A percentile compares a stretch with the other conserved stretches of the same genome.
These are phyloP conservation scores for Lathyrus aphaca DNA, from an alignment of 306 rosid species.

Conservation along the genomic window DNA sequence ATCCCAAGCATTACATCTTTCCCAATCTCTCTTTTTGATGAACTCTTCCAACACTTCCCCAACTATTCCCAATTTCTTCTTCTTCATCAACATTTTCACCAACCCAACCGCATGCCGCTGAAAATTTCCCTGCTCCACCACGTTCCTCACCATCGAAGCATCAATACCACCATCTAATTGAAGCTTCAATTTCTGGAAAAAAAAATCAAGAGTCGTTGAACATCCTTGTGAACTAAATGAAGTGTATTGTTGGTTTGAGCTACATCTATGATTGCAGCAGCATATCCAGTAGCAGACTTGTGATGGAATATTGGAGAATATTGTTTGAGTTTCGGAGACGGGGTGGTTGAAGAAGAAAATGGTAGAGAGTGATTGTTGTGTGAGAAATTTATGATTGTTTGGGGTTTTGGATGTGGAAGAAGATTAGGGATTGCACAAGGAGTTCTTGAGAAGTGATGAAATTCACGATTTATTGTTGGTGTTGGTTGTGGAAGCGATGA, in stretches of 20 bases:
- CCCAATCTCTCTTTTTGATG: constrained; percentile 50
- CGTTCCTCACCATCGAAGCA: constrained; percentile 36
- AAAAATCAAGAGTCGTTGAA: constrained; percentile 54
- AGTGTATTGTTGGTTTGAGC: constrained; percentile 63
- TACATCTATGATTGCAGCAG: constrained; percentile 69
- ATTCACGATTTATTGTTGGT: constrained; percentile 52
- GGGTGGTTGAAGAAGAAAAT: constrained; percentile 35
- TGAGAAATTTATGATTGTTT: constrained; percentile 48
- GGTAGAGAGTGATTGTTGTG: constrained; percentile 32
- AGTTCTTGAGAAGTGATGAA: constrained; percentile 45
- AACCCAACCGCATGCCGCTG: constrained; percentile 54
- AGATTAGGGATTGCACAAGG: constrained; percentile 30
- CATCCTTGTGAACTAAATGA: constrained; percentile 58
- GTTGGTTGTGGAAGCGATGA: constrained; percentile 35
- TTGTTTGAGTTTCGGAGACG: constrained; percentile 27
- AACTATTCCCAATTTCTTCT: constrained; percentile 54
- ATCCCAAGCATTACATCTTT: constrained; percentile 53
- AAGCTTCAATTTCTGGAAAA: constrained; percentile 41
- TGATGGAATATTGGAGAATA: constrained; percentile 43
- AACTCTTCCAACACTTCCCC: constrained; percentile 64
- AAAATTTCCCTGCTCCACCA: constrained; percentile 50
- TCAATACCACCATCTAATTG: constrained; percentile 21
- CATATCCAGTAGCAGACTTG: constrained; percentile 70
- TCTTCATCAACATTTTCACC: constrained; percentile 67
- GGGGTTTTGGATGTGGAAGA: constrained; percentile 44